These are phyloP conservation scores for Exophiala bonariae DNA, from an alignment of 2,329 filamentous ascomycete species.

Conservation along the genomic window DNA sequence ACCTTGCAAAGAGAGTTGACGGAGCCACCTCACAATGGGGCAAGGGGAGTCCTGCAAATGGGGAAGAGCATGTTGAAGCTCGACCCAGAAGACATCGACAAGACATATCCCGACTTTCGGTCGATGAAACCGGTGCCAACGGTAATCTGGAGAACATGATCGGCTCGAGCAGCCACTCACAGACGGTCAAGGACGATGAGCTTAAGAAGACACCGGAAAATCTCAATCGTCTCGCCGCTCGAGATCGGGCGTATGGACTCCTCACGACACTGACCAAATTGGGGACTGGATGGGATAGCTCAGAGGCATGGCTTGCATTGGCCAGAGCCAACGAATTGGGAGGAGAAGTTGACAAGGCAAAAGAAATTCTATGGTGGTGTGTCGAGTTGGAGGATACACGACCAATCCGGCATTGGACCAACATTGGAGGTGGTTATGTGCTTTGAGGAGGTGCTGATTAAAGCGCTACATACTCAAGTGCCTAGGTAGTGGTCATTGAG, in stretches of 20 bases:
- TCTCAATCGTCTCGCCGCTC: slow-evolving; percentile 80
- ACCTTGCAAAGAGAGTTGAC: slow-evolving; percentile 31
- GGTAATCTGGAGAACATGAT: neutral
- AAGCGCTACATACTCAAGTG: too few relatives aligned
- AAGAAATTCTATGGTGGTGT: slow-evolving; percentile 95
- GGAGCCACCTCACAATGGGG: neutral
- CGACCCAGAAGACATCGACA: neutral
- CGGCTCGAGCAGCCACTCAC: neutral
- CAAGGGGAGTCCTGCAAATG: neutral
- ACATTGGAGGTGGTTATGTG: slow-evolving; percentile 68
- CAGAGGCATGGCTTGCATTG: slow-evolving; percentile 90
- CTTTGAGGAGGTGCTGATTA: too few relatives aligned
- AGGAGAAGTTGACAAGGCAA: slow-evolving; percentile 81
- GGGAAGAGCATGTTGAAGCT: neutral
- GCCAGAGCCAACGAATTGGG: slow-evolving; percentile 85
- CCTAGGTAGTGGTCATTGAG: too few relatives aligned
- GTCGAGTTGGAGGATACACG: slow-evolving; percentile 87
- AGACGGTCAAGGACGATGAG: slow-evolving; percentile 27
- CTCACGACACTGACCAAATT: slow-evolving; percentile 81
- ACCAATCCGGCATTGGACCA: slow-evolving; percentile 78
- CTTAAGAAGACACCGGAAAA: slow-evolving; percentile 63
- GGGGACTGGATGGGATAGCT: slow-evolving; percentile 83
- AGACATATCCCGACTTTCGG: neutral
- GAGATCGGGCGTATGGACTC: slow-evolving; percentile 84
- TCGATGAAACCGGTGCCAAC: neutral